Percentiles rank a stretch among this genome's conserved stretches.
phyloP scores from a whole-genome alignment of 2,329 filamentous ascomycete species.

The Ploettnerulaceae sp. region DNA sequence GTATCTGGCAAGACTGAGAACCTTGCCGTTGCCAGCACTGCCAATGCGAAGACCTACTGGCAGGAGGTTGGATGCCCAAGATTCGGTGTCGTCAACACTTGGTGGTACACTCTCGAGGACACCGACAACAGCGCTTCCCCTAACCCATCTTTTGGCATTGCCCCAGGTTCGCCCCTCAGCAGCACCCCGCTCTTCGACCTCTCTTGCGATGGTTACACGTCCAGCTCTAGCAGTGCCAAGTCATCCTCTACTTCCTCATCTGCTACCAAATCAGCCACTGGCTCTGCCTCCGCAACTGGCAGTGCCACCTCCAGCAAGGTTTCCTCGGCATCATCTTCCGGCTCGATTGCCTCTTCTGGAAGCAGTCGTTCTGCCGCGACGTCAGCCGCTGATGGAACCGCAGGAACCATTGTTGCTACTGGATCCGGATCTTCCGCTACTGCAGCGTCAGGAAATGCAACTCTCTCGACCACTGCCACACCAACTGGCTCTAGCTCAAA shows the following conservation, averaged over 20 bases:
- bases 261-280: constrained; percentile 5
- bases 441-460: constrained; percentile 6
- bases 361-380: constrained; percentile 21
- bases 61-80: constrained; percentile 68
- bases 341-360: constrained; percentile 18
- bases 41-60: constrained; percentile 79
- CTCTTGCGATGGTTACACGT: constrained; percentile 44
- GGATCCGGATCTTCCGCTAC: constrained; percentile 6
- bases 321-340: constrained; percentile 13
- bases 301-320: constrained; percentile 7
- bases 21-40: constrained; percentile 54
- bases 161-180: constrained; percentile 46
- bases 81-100: constrained; percentile 61
- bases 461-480: constrained; percentile 8
- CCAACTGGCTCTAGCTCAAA: constrained; percentile 9
- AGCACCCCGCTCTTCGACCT: constrained; percentile 59
- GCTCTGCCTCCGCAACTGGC: constrained; percentile 8
- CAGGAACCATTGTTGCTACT: constrained; percentile 12
- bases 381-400: constrained; percentile 13
- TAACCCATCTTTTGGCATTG: constrained; percentile 66
- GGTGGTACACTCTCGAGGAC: constrained; percentile 76
- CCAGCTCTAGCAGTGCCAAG: constrained; percentile 15
- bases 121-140: constrained; percentile 50
- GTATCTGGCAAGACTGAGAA: constrained; percentile 61
- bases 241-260: constrained; percentile 17